Evolutionary conservation across 768 basidiomycete species (phyloP).

Genomic region (Macrolepiota fuliginosa): DNA sequence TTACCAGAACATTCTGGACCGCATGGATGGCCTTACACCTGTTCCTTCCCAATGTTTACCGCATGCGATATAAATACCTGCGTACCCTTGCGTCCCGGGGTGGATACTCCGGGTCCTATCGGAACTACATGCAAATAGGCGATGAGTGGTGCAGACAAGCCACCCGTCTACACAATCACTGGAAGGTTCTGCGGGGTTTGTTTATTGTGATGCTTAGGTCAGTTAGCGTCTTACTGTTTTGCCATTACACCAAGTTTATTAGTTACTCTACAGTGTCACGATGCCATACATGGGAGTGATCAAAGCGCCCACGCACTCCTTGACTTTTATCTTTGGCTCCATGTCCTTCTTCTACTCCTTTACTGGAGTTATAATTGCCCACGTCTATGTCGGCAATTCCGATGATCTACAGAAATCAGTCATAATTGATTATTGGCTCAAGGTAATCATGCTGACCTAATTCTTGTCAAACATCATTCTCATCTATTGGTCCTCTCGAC

Average conservation of each 20-base stretch:
- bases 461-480: too few species aligned
- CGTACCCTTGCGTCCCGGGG: neutral
- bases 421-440: neutral
- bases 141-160: neutral
- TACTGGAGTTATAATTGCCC: neutral
- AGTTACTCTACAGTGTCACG: neutral
- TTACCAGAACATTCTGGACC: neutral
- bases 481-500: neutral
- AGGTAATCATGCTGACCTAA: neutral
- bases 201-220: neutral
- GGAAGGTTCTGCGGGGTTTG: neutral
- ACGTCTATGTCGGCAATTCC: neutral
- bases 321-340: neutral
- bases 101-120: neutral
- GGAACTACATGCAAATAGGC: neutral
- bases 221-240: neutral
- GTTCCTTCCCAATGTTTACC: neutral
- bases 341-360: neutral
- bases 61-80: neutral
- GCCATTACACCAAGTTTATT: neutral
- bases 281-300: neutral
- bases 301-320: neutral
- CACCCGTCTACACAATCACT: neutral
- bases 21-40: neutral
- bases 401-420: neutral